Evolutionary conservation across 1,139 yeast genomes (phyloP).

Genomic region (Debaryomycetaceae sp.): DNA sequence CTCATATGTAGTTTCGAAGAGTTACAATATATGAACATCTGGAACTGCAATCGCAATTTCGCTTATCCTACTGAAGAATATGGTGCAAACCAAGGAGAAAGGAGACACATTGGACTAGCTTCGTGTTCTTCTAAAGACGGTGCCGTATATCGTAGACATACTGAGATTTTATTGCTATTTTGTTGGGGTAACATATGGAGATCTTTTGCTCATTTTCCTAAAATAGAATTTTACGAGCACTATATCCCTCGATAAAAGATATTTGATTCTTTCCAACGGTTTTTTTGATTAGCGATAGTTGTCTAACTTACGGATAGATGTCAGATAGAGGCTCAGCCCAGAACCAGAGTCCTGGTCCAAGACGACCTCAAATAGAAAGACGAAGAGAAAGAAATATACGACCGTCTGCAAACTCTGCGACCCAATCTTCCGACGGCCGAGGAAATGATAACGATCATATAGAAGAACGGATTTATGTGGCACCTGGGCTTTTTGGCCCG

Average conservation of each 20-base stretch:
- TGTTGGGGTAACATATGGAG: neutral
- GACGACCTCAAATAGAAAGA: neutral
- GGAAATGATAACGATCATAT: neutral
- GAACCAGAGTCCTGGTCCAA: neutral
- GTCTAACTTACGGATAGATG: neutral
- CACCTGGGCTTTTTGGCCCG: constrained; percentile 1
- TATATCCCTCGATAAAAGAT: neutral
- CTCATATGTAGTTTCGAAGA: no score
- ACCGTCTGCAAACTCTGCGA: neutral
- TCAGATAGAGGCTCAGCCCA: neutral
- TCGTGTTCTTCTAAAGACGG: no score
- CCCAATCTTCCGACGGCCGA: neutral
- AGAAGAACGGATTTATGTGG: constrained; percentile 1
- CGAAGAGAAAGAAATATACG: neutral
- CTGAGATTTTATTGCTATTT: neutral
- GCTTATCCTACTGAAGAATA: no score
- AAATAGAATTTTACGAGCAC: neutral
- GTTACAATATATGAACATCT: no score
- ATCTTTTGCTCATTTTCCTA: neutral
- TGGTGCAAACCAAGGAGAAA: no score
- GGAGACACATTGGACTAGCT: no score
- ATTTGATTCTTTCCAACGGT: no score
- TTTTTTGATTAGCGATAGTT: no score
- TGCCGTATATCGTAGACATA: no score
- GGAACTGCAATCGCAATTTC: no score